Percentiles rank a stretch among this genome's conserved stretches.
These are phyloP conservation scores for Yarrowia alimentaria DNA, from an alignment of 805 yeast species.

Conservation along the genomic window DNA sequence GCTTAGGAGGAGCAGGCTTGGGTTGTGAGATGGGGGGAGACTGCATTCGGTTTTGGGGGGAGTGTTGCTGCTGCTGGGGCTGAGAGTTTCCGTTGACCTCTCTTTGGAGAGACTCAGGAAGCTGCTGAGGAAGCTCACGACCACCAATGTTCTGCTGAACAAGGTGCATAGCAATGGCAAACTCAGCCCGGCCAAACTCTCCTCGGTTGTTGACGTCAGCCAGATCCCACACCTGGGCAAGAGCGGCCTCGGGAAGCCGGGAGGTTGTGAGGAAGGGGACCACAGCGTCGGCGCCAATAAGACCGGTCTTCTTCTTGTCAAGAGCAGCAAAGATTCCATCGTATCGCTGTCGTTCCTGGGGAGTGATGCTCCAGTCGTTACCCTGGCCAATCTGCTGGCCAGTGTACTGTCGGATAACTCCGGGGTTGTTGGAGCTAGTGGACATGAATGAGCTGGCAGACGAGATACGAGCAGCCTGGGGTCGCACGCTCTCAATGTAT, in stretches of 20 bases:
- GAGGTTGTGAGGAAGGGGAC: conserved; percentile 89
- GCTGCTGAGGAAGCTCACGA: conserved; percentile 67
- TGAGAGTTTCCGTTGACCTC: conserved; percentile 29
- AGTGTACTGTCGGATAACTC: conserved; percentile 32
- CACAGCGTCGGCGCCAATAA: conserved; percentile 71
- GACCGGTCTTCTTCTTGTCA: conserved; percentile 63
- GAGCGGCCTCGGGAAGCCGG: conserved; percentile 73
- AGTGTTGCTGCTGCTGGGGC: conserved; percentile 26
- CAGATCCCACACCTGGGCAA: conserved; percentile 93
- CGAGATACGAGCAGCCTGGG: conserved; percentile 22
- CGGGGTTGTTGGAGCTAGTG: conserved; percentile 30
- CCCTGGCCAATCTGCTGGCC: conserved; percentile 30
- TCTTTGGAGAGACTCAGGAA: conserved; percentile 61
- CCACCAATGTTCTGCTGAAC: conserved; percentile 85
- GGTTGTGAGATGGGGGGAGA: conserved; percentile 23
- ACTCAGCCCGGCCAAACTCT: conserved; percentile 73
- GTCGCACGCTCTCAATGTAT: conserved; percentile 13
- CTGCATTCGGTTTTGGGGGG: conserved; percentile 2
- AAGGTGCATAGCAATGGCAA: conserved; percentile 89
- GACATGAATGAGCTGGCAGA: conserved; percentile 25
- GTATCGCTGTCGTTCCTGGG: conserved; percentile 71
- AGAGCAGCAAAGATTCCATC: conserved; percentile 75
- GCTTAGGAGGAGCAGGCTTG: conserved; percentile 28
- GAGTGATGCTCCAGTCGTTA: conserved; percentile 64
- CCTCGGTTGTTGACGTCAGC: conserved; percentile 88